Evolutionary conservation across 345 rosid species (phyloP), one percentile per base, ranked within the genome.

Genomic region (Alliaria petiolata): DNA sequence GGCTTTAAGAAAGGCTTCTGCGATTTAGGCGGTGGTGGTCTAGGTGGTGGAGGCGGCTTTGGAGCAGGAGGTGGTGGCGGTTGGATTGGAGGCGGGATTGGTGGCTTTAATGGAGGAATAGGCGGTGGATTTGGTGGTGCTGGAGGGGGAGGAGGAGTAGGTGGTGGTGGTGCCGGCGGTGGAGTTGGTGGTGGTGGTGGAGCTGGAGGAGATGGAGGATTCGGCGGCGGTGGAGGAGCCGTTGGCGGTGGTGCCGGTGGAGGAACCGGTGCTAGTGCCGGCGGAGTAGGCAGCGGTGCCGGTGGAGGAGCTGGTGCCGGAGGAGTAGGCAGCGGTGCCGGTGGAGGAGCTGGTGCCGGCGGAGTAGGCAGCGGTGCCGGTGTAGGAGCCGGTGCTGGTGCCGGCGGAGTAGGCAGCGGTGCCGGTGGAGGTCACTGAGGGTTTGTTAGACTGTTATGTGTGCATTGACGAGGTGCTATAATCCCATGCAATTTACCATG

Each of bases 31-130:
- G 64, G 54, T 55, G 71, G 70, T 5, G 12, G 45, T 45, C 5
- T 69, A 36, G 15, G 66, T 34, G 75, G 78, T 59, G 72, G 78
- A 56, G 78, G 73, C 1, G 68, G 69, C 71, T 43, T 67, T 25
- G 78, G 78, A 67, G 25, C 33, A 75, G 78, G 74, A 34, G 56
- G 74, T 10, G 74, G 73, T n/a, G 34, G 78, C 19, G 73, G 78
- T 60, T 67, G 78, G 78, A 52, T 59, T 67, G 68, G 68, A 60
- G 78, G 78, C 57, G 52, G 62, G 16, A 4, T 67, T 51, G 78
- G 78, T 42, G 78, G 78, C 42, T 66, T 74, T 58, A 11, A 63
- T 34, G 78, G 78, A 15, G 42, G 31, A 13, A 75, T 67, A 42
- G 49, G 78, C 68, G 78, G 78, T 51, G 69, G 69, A 6, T 67